Evolutionary conservation across 2,329 filamentous ascomycete species (phyloP).

Genomic region (Davidsoniella neocaledoniae): DNA sequence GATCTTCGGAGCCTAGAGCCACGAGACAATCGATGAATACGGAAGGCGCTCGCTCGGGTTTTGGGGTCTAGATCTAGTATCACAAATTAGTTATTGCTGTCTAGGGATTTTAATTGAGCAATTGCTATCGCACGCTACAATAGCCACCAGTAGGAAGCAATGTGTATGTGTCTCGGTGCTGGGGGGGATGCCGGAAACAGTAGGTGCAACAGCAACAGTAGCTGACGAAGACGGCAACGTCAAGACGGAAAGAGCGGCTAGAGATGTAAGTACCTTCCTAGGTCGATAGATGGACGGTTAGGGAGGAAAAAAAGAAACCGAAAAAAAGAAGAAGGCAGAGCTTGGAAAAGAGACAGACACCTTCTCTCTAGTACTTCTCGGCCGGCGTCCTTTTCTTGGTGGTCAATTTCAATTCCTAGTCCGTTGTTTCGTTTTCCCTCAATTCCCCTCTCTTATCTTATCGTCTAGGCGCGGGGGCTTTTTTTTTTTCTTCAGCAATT

Average conservation of each 20-base stretch:
- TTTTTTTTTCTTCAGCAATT: neutral
- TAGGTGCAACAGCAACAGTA: neutral
- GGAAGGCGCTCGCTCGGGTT: neutral
- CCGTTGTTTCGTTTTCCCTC: neutral
- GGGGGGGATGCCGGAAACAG: neutral
- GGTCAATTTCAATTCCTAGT: neutral
- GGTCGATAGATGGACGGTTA: neutral
- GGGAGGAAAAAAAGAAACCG: conserved; percentile 2
- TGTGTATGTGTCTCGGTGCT: too few relatives aligned
- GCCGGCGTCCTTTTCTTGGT: neutral
- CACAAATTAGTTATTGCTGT: too few relatives aligned
- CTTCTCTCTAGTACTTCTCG: neutral
- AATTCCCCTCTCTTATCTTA: conserved; percentile 8
- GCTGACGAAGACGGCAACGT: neutral
- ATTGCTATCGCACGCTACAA: too few relatives aligned
- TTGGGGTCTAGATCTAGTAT: neutral
- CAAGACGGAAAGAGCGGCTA: neutral
- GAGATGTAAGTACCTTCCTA: neutral
- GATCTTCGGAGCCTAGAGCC: neutral
- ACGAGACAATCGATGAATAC: neutral
- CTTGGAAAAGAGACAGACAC: neutral
- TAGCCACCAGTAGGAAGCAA: too few relatives aligned
- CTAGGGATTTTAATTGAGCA: too few relatives aligned
- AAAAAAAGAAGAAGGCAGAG: neutral
- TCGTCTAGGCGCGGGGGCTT: conserved; percentile 4